phyloP scores from a whole-genome alignment of 2,329 filamentous ascomycete species.

The Dothistroma pini region DNA sequence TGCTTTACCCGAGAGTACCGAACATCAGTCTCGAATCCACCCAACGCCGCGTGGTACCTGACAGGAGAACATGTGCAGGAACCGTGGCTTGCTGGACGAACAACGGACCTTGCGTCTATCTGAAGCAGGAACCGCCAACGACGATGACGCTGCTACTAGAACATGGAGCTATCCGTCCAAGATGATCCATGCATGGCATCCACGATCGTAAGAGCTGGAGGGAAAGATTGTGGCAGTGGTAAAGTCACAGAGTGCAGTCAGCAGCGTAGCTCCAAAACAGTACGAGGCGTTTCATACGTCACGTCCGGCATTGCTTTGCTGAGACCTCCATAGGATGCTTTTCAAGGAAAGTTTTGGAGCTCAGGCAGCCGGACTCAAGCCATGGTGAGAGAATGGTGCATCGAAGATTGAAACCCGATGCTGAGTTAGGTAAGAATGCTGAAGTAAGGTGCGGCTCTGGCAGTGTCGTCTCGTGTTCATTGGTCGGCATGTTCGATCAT shows the following conservation, averaged over 20 bases:
- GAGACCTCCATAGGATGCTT: background rate
- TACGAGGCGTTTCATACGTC: conserved; percentile 15
- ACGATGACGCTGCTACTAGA: background rate
- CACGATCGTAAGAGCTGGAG: background rate
- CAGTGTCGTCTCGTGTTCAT: conserved; percentile 8
- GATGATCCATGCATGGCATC: conserved; percentile 2
- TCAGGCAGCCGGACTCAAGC: conserved; percentile 19
- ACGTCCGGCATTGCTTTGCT: conserved; percentile 9
- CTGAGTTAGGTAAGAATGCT: conserved; percentile 5
- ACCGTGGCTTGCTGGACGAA: background rate
- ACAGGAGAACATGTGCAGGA: background rate
- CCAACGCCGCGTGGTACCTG: background rate
- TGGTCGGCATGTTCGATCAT: conserved; percentile 11
- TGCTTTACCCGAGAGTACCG: background rate
- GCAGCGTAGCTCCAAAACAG: background rate
- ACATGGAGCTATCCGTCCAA: conserved; percentile 2
- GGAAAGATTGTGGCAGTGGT: background rate
- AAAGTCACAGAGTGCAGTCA: background rate
- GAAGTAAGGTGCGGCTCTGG: conserved; percentile 23
- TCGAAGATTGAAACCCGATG: conserved; percentile 1
- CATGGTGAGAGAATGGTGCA: conserved; percentile 11
- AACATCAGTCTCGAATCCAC: background rate
- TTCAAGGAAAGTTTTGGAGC: conserved; percentile 6
- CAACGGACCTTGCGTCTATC: background rate
- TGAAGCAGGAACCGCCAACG: background rate